Evolutionary conservation across 1,139 yeast species (phyloP).

Genomic region (Candida albicans): DNA sequence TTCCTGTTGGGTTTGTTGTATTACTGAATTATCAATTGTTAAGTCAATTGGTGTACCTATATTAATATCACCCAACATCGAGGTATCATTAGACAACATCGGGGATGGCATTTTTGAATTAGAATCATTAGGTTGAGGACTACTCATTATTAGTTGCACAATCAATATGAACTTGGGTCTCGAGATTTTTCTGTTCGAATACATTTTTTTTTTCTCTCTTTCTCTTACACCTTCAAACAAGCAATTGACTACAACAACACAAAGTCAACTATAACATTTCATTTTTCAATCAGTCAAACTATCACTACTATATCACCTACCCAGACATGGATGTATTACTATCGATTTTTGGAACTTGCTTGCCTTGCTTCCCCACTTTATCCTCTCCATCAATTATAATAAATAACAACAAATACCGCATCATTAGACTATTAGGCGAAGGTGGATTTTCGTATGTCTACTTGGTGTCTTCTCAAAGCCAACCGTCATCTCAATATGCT

Average conservation of each 20-base stretch:
- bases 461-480: constrained; percentile 49
- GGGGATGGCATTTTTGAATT: constrained; percentile 8
- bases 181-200: neutral
- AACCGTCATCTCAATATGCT: constrained; percentile 58
- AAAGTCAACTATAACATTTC: neutral
- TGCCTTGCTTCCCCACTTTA: constrained; percentile 45
- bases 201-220: neutral
- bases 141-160: constrained; percentile 2
- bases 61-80: constrained; percentile 12
- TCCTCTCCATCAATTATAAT: constrained; percentile 50
- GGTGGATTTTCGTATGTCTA: constrained; percentile 93
- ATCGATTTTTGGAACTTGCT: constrained; percentile 29
- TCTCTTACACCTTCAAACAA: neutral
- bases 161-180: no score
- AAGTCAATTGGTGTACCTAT: constrained; percentile 12
- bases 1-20: neutral
- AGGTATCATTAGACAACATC: constrained; percentile 1
- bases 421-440: constrained; percentile 77
- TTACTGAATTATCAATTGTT: constrained; percentile 9
- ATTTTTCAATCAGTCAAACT: neutral
- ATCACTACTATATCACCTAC: neutral
- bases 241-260: neutral
- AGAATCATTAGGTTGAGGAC: constrained; percentile 1
- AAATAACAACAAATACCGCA: constrained; percentile 51
- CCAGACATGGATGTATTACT: constrained; percentile 26